Conservation (phyloP, 2,329 filamentous ascomycete genomes). For the Stachybotrys elegans region DNA sequence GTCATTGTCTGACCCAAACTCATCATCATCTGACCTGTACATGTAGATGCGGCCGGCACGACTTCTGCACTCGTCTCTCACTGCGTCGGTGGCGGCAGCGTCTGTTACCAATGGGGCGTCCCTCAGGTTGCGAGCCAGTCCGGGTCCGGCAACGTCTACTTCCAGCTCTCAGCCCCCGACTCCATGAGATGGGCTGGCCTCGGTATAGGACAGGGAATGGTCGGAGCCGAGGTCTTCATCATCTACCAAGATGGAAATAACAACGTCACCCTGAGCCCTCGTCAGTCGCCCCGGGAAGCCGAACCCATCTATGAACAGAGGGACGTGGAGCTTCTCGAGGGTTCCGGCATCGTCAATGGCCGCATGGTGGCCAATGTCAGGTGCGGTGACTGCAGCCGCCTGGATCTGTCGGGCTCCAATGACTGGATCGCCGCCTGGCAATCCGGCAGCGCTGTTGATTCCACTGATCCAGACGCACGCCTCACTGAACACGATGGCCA, state of each 20-base stretch:
- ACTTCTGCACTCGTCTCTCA: conserved; percentile 23
- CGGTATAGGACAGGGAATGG: conserved; percentile 52
- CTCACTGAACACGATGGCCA: conserved; percentile 44
- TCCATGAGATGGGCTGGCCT: conserved; percentile 53
- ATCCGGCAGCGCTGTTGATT: conserved; percentile 38
- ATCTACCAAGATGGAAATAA: conserved; percentile 53
- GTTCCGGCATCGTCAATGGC: conserved; percentile 48
- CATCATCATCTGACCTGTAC: background rate
- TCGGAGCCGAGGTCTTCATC: conserved; percentile 55
- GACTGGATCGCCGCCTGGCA: conserved; percentile 53
- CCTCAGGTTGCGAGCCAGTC: conserved; percentile 42
- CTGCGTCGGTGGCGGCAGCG: conserved; percentile 34
- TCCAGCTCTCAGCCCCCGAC: conserved; percentile 53
- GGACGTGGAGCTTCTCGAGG: conserved; percentile 48
- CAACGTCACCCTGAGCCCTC: conserved; percentile 58
- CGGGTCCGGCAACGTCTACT: conserved; percentile 51
- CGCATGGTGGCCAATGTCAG: conserved; percentile 56
- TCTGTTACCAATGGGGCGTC: conserved; percentile 54
- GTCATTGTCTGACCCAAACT: background rate
- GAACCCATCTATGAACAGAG: conserved; percentile 41
- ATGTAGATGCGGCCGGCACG: conserved; percentile 14
- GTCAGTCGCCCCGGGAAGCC: conserved; percentile 40
- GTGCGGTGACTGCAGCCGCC: conserved; percentile 46
- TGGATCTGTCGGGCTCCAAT: conserved; percentile 36
- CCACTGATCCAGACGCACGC: conserved; percentile 28